phyloP scores from a whole-genome alignment of 768 basidiomycete genomes.

The Trametes elegans region DNA sequence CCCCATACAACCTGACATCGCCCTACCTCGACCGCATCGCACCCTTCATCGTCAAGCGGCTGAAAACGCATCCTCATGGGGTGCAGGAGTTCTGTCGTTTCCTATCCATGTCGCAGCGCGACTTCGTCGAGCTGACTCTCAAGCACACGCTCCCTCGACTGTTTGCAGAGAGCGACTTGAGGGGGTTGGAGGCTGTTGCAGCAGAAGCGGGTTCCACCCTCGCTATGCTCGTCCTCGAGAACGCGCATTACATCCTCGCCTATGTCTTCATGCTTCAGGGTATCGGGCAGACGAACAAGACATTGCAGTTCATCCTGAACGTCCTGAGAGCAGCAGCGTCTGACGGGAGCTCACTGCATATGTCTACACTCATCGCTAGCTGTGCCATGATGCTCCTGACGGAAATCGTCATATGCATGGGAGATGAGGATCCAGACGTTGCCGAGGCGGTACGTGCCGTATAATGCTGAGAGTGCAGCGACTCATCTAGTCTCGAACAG shows the following conservation, averaged over 20 bases:
- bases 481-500: conserved; percentile 39
- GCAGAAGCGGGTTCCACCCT: conserved; percentile 45
- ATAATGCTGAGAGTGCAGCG: background rate
- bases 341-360: conserved; percentile 34
- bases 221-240: conserved; percentile 57
- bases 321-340: conserved; percentile 49
- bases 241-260: conserved; percentile 60
- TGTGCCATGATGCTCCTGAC: conserved; percentile 69
- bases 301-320: conserved; percentile 59
- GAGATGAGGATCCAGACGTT: conserved; percentile 55
- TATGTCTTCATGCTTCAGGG: conserved; percentile 61
- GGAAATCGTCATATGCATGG: conserved; percentile 74
- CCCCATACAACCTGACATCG: conserved; percentile 61
- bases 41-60: conserved; percentile 57
- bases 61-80: conserved; percentile 55
- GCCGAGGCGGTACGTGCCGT: conserved; percentile 43
- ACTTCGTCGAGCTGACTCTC: conserved; percentile 66
- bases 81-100: conserved; percentile 69
- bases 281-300: conserved; percentile 53
- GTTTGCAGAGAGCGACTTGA: conserved; percentile 58
- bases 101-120: conserved; percentile 50
- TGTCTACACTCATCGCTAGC: conserved; percentile 58
- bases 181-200: conserved; percentile 61
- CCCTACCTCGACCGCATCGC: conserved; percentile 71
- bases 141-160: conserved; percentile 65